Base-by-base conservation (phyloP, 2,329 filamentous ascomycete genomes). In the Cephalotrichum gorgonifer region DNA sequence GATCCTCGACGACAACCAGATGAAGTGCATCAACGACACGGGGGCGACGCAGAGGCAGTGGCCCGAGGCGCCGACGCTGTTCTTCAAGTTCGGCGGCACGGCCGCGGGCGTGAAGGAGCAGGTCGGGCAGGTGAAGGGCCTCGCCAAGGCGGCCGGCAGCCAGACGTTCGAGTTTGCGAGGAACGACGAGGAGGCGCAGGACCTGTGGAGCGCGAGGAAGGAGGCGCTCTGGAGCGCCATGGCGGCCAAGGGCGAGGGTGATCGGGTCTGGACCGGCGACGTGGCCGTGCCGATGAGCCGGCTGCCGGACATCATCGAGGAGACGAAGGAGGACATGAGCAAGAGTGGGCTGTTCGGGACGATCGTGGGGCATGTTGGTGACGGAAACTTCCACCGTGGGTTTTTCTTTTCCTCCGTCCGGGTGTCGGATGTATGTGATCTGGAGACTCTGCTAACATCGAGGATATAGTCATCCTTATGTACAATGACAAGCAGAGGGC, bases 1-100 rank as follows among this genome's bases (percentile, higher is more conserved):
- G 68, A 85, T 96, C 51, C 73, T 96, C 26, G 90, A 96, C 67
- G 89, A 95, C 61, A 84, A 89, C 50, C 89, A 95, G 70, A 96
- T 96, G 78, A 71, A 69, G 57, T 77, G 75, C 61, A 80, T 83
- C 66, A 82, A 83, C 66, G 70, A 76, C 26, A 78, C 81, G 1
- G 83, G 83, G 25, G 75, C 72, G 60, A 89, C 86, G 1, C 71
- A 73, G 31, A 78, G 81, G 52, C 66, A 65, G 8, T 91, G 86
- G 86, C 72, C 73, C 47, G 85, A 88, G 65, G 75, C 75, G 2
- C 85, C 87, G 1, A 90, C 86, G 0, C 72, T 91, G 6, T 89
- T 91, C 69, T 88, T 91, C 79, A 91, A 91, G 66, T 91, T 91
- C 58, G 74, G 80, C 2, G 86, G 86, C 47, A 88, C 84, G 0